Percentiles rank a stretch among this genome's conserved stretches.
phyloP scores from a whole-genome alignment of 2,329 filamentous ascomycete genomes.

The Emergomyces pasteurianus region DNA sequence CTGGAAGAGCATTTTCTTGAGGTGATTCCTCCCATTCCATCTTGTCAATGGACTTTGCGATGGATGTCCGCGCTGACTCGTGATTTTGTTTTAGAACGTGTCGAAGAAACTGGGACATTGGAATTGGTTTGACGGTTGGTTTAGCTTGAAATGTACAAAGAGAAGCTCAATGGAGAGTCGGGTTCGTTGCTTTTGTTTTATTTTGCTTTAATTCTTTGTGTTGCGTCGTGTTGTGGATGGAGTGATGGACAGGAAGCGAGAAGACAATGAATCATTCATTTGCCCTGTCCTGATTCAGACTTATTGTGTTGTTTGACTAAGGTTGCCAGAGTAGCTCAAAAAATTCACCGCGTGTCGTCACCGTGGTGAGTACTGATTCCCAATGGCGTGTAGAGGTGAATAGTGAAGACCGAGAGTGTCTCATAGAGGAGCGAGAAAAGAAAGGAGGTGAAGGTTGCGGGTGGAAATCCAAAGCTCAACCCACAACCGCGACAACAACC shows the following conservation, averaged over 20 bases:
- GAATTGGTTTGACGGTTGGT: neutral
- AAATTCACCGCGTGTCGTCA: neutral
- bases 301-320: neutral
- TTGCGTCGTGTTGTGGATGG: neutral
- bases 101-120: neutral
- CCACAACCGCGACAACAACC: neutral
- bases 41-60: neutral
- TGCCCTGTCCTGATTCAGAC: neutral
- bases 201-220: neutral
- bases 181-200: neutral
- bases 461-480: neutral
- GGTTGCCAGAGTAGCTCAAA: neutral
- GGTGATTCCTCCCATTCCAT: slow-evolving; percentile 7
- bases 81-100: neutral
- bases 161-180: neutral
- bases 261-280: no score
- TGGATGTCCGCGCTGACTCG: neutral
- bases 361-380: neutral
- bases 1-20: neutral
- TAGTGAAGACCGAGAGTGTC: neutral
- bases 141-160: neutral
- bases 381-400: neutral
- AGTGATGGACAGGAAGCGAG: neutral
- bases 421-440: neutral
- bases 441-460: neutral